A percentile compares a stretch with the other conserved stretches of the same genome.
Conservation (phyloP, 129 eudicot genomes). For the Arctium minus region DNA sequence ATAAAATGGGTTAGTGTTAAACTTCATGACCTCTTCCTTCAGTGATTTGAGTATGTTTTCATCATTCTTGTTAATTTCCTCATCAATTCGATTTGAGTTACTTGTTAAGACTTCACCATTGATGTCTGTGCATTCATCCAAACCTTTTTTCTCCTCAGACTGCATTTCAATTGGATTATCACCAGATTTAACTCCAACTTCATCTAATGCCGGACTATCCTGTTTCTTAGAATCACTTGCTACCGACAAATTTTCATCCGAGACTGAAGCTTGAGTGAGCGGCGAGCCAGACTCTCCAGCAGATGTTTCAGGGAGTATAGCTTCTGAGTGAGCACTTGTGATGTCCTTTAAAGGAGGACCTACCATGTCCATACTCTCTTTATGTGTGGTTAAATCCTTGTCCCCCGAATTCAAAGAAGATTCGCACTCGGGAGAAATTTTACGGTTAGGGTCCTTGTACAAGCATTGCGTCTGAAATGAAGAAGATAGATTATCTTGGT, state of each 20-base stretch:
- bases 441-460: conserved; percentile 40
- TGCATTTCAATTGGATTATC: conserved; percentile 7
- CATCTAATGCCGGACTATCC: conserved; percentile 16
- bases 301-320: conserved; percentile 22
- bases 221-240: conserved; percentile 26
- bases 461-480: conserved; percentile 75
- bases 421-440: conserved; percentile 17
- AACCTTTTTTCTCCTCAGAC: conserved; percentile 13
- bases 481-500: conserved; percentile 71
- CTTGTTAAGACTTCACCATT: conserved; percentile 19
- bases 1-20: background rate
- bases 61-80: conserved; percentile 26
- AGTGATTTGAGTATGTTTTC: conserved; percentile 42
- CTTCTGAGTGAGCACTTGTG: conserved; percentile 1
- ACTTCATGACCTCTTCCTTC: conserved; percentile 61
- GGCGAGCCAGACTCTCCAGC: conserved; percentile 28
- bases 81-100: conserved; percentile 19
- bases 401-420: conserved; percentile 10
- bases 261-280: conserved; percentile 17
- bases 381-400: conserved; percentile 15
- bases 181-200: conserved; percentile 11
- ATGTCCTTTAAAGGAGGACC: conserved; percentile 12
- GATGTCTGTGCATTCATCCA: conserved; percentile 16
- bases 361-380: conserved; percentile 26
- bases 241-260: conserved; percentile 23